Percentiles rank a stretch among this genome's conserved stretches.
Evolutionary conservation across 495 filamentous ascomycete species (phyloP).

Genomic region (Hypoxylon intermedium): DNA sequence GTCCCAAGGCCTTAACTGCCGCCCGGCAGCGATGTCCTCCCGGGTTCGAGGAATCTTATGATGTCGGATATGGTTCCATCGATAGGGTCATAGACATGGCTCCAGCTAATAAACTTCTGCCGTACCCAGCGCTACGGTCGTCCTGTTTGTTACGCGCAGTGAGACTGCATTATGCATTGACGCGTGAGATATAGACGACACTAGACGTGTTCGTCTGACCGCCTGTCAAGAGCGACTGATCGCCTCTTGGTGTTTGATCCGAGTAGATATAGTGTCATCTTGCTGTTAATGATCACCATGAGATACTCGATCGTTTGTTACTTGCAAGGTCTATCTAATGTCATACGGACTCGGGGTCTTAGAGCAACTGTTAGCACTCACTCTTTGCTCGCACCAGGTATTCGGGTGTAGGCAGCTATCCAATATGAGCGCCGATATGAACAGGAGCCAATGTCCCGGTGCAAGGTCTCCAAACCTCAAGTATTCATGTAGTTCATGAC

Average conservation of each 20-base stretch:
- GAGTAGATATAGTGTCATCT: slow-evolving; percentile 9
- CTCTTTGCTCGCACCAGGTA: no score
- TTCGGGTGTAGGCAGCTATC: no score
- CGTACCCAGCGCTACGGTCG: neutral
- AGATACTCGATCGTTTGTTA: neutral
- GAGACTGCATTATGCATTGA: slow-evolving; percentile 9
- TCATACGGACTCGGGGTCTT: no score
- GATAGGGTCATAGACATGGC: slow-evolving; percentile 3
- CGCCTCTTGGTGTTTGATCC: slow-evolving; percentile 26
- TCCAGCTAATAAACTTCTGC: slow-evolving; percentile 4
- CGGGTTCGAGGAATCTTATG: slow-evolving; percentile 25
- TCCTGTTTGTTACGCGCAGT: slow-evolving; percentile 5
- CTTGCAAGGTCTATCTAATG: no score
- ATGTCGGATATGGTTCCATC: slow-evolving; percentile 32
- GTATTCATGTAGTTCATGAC: no score
- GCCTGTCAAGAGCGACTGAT: slow-evolving; percentile 21
- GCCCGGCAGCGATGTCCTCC: slow-evolving; percentile 26
- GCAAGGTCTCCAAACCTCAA: no score
- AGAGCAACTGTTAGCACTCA: no score
- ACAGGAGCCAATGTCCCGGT: no score
- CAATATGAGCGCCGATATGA: no score
- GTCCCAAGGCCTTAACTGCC: slow-evolving; percentile 6
- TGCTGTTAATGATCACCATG: slow-evolving; percentile 13
- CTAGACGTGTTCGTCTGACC: slow-evolving; percentile 6
- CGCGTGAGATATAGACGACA: neutral